Percentiles rank a stretch among this genome's conserved stretches.
phyloP scores from a whole-genome alignment of 352 stramenopile genomes.

The Pythium graminicola region DNA sequence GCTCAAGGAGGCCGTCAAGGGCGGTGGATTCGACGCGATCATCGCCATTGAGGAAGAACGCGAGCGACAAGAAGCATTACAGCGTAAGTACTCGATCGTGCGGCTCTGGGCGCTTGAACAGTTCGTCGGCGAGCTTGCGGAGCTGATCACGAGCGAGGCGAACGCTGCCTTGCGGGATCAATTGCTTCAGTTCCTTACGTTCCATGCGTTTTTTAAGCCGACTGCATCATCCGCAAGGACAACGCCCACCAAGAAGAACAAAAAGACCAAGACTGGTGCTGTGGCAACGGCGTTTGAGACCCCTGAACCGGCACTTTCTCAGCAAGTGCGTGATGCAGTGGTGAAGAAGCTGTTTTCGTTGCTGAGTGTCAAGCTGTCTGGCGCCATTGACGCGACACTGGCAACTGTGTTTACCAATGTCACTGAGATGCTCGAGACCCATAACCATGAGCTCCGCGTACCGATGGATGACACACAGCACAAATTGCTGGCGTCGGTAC shows the following conservation, averaged over 20 bases:
- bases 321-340: constrained; percentile 32
- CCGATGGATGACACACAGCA: constrained; percentile 32
- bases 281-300: constrained; percentile 13
- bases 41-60: constrained; percentile 73
- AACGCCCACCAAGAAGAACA: constrained; percentile 26
- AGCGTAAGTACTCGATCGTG: constrained; percentile 52
- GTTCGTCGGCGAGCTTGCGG: constrained; percentile 39
- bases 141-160: constrained; percentile 24
- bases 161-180: constrained; percentile 30
- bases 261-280: constrained; percentile 25
- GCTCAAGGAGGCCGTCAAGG: constrained; percentile 29
- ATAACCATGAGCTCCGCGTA: constrained; percentile 30
- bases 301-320: constrained; percentile 40
- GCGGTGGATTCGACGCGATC: constrained; percentile 57
- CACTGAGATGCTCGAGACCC: constrained; percentile 31
- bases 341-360: constrained; percentile 67
- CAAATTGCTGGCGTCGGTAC: constrained; percentile 30
- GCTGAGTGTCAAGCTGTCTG: constrained; percentile 47
- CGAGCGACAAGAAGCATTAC: constrained; percentile 49
- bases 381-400: constrained; percentile 35
- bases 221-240: constrained; percentile 6
- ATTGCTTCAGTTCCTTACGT: constrained; percentile 56
- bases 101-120: constrained; percentile 71
- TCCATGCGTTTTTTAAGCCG: constrained; percentile 60
- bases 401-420: constrained; percentile 38